phyloP scores from a whole-genome alignment of 2,329 filamentous ascomycete genomes.

The Allantophomopsis lycopodina region DNA sequence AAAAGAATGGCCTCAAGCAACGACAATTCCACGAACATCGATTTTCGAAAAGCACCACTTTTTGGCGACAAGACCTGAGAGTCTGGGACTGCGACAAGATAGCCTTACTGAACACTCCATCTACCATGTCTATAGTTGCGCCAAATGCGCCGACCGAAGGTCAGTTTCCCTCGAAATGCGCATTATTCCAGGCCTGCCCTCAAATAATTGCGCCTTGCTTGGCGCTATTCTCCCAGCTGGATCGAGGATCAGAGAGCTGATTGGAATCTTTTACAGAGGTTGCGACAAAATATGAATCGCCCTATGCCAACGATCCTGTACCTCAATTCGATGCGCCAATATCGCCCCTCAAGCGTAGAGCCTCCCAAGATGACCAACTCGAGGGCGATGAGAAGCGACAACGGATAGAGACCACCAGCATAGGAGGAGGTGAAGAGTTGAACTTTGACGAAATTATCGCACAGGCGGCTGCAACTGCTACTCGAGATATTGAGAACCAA shows the following conservation, averaged over 20 bases:
- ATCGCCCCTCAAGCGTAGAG: neutral
- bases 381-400: slow-evolving; percentile 1
- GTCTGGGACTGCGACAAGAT: no score
- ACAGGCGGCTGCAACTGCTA: slow-evolving; percentile 1
- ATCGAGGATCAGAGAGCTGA: neutral
- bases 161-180: neutral
- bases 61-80: no score
- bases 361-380: neutral
- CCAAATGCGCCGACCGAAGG: neutral
- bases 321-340: neutral
- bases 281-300: slow-evolving; percentile 1
- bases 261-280: neutral
- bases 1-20: no score
- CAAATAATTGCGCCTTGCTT: no score
- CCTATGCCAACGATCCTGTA: neutral
- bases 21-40: no score
- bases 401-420: neutral
- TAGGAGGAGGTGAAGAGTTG: neutral
- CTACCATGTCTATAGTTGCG: neutral
- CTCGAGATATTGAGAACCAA: neutral
- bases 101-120: no score
- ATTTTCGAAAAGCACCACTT: no score
- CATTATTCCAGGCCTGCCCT: no score
- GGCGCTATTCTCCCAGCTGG: no score
- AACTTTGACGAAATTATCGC: slow-evolving; percentile 1